Evolutionary conservation across 106 monocot genomes (phyloP), one percentile per base, ranked within the genome.

Genomic region (Narthecium ossifragum): DNA sequence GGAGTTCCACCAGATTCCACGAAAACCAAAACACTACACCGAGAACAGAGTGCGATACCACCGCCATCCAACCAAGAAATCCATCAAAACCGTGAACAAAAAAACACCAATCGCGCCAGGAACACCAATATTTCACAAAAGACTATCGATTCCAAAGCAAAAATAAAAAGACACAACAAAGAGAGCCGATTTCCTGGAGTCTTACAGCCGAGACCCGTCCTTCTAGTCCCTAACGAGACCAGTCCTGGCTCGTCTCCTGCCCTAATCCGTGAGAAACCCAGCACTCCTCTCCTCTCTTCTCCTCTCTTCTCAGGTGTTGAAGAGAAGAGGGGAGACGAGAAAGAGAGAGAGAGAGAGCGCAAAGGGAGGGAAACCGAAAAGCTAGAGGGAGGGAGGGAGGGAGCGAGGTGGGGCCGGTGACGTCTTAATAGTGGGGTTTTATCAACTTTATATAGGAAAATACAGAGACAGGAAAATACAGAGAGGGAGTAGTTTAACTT

Each of bases 321-420:
- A 10, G 36, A 10, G 36, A 10, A 10, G 36, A 10, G 36, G 45
- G 7, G 45, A 10, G 17, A 9, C 5, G 49, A 24, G 4, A 49
- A 23, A n/a, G 49, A 17, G 45, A 49, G 6, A n/a, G 49, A n/a
- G 21, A 24, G 45, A 6, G 3, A 23, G 10, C 2, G 43, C 9
- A 22, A 49, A 20, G 23, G 49, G 23, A 49, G 49, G 49, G 48
- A 49, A 49, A 49, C 9, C 22, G 49, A 49, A 49, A 49, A 20
- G 49, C 0, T 1, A 49, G 20, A 49, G 22, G 23, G 21, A 49
- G 3, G 9, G 23, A 49, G 14, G n/a, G n/a, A n/a, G n/a, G n/a
- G n/a, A n/a, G n/a, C n/a, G n/a, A n/a, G n/a, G n/a, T n/a, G n/a
- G n/a, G n/a, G n/a, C n/a, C n/a, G n/a, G 43, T 43, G 11, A 43